A percentile compares a stretch with the other conserved stretches of the same genome.
Evolutionary conservation across 352 stramenopile species (phyloP).

Genomic region (Phytophthora citricola): DNA sequence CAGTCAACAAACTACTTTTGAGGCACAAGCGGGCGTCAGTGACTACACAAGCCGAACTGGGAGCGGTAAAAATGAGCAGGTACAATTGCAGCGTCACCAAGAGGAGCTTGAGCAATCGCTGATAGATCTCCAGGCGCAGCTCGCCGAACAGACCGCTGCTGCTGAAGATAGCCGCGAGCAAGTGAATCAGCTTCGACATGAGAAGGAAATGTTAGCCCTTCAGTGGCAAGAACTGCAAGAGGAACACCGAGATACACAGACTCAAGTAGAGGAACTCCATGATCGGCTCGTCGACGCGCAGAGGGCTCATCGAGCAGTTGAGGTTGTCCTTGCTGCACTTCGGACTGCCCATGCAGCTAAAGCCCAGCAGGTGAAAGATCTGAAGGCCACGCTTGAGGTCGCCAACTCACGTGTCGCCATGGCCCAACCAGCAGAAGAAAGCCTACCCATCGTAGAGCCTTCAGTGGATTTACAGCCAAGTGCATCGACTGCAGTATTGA

Average conservation of each 20-base stretch:
- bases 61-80: conserved; percentile 29
- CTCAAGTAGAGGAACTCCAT: conserved; percentile 67
- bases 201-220: conserved; percentile 48
- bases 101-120: conserved; percentile 30
- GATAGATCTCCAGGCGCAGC: conserved; percentile 29
- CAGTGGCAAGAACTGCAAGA: conserved; percentile 55
- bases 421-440: not conserved
- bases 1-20: conserved; percentile 44
- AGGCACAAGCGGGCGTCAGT: conserved; percentile 39
- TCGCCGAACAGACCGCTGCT: conserved; percentile 32
- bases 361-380: conserved; percentile 39
- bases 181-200: conserved; percentile 45
- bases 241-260: conserved; percentile 55
- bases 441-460: not conserved
- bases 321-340: conserved; percentile 31
- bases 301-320: conserved; percentile 33
- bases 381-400: conserved; percentile 19
- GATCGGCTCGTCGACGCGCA: conserved; percentile 56
- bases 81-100: conserved; percentile 33
- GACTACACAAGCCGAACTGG: conserved; percentile 25
- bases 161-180: conserved; percentile 29
- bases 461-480: not conserved
- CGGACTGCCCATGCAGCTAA: conserved; percentile 28
- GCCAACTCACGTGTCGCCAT: conserved; percentile 12
- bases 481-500: not conserved